phyloP scores from a whole-genome alignment of 345 rosid genomes.

The Citropsis articulata region DNA sequence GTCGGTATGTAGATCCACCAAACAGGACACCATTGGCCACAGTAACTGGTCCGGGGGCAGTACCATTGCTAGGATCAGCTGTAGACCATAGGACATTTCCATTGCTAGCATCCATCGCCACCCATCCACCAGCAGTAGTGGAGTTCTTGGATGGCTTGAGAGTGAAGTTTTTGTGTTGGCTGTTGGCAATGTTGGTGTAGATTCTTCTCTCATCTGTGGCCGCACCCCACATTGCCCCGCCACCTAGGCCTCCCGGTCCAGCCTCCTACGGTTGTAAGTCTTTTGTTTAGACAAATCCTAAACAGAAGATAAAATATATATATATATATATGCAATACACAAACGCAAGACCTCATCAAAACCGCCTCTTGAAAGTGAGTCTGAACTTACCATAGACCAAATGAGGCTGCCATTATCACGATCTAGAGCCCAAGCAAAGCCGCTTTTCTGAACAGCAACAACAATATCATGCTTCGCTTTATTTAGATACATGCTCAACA shows the following conservation, averaged over 20 bases:
- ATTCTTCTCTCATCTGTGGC: slow-evolving; percentile 23
- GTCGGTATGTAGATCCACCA: slow-evolving; percentile 18
- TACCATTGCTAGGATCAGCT: slow-evolving; percentile 11
- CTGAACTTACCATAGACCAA: slow-evolving; percentile 26
- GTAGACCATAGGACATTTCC: slow-evolving; percentile 21
- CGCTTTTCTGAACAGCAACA: slow-evolving; percentile 32
- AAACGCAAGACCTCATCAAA: no score
- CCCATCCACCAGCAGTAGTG: slow-evolving; percentile 29
- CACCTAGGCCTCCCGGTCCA: slow-evolving; percentile 24
- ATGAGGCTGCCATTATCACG: slow-evolving; percentile 21
- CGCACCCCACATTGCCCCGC: slow-evolving; percentile 31
- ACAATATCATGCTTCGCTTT: slow-evolving; percentile 20
- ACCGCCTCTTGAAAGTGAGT: no score
- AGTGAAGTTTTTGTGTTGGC: slow-evolving; percentile 12
- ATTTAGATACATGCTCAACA: slow-evolving; percentile 10
- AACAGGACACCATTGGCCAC: slow-evolving; percentile 22
- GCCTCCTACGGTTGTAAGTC: slow-evolving; percentile 11
- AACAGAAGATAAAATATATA: no score
- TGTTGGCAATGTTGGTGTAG: slow-evolving; percentile 30
- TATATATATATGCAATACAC: no score
- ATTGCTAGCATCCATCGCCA: slow-evolving; percentile 22
- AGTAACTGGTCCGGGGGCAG: slow-evolving; percentile 21
- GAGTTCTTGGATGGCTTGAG: slow-evolving; percentile 14
- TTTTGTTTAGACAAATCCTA: no score
- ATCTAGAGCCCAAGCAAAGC: slow-evolving; percentile 31